These are phyloP conservation scores for Nicotiana knightiana DNA, from an alignment of 257 asterid species.

Conservation along the genomic window DNA sequence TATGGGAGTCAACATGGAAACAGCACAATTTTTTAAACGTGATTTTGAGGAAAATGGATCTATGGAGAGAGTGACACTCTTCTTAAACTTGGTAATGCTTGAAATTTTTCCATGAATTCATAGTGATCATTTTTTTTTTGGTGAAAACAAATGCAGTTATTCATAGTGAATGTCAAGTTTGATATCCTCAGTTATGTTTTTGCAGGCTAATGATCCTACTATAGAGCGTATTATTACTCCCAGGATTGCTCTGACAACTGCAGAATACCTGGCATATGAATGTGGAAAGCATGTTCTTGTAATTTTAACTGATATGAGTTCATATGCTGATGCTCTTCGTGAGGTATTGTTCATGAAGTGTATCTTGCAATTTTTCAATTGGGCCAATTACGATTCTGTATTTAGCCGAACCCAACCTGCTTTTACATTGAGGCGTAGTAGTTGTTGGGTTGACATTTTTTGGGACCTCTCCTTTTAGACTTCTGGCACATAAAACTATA, in stretches of 20 bases:
- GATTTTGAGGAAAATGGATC: conserved; percentile 99
- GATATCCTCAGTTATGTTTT: neutral
- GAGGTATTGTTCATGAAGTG: conserved; percentile 50
- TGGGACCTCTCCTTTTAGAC: neutral
- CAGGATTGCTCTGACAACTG: conserved; percentile 95
- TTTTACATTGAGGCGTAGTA: no score
- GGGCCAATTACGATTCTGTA: neutral
- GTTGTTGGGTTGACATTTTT: no score
- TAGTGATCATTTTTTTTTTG: neutral
- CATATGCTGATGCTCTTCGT: conserved; percentile 99
- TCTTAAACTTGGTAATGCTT: conserved; percentile 70
- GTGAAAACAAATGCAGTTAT: conserved; percentile 1
- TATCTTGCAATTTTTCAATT: neutral
- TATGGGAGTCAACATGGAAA: conserved; percentile 99
- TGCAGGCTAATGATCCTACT: conserved; percentile 96
- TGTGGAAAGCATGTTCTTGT: conserved; percentile 99
- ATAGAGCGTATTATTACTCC: conserved; percentile 97
- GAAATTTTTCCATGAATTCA: neutral
- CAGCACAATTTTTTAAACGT: conserved; percentile 96
- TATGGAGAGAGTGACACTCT: conserved; percentile 98
- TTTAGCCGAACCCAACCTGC: neutral
- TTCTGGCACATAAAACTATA: conserved; percentile 11
- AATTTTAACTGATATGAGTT: conserved; percentile 98
- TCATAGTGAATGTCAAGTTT: neutral
- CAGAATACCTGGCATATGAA: conserved; percentile 92